Base-by-base conservation (phyloP, 1,284 basidiomycete genomes). In the Papiliotrema nemorosa region DNA sequence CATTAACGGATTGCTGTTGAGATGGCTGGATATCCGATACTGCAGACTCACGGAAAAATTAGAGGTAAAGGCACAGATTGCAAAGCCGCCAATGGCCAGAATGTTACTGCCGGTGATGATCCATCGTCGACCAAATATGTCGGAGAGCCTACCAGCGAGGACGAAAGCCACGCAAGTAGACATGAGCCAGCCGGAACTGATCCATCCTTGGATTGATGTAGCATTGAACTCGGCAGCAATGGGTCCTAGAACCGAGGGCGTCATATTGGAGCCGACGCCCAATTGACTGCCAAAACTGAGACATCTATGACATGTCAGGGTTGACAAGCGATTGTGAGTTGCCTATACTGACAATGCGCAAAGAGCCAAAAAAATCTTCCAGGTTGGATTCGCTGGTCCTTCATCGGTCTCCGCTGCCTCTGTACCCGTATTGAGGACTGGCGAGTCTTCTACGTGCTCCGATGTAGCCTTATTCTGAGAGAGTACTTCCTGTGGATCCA, bases 161-260 rank as follows among this genome's bases (percentile, higher is more conserved):
- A 48, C 37, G 27, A 48, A 48, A 7, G 36, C 46, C n/a, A 48
- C 35, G 29, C 46, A 48, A n/a, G 46, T 48, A 18, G 46, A 39
- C 36, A 48, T 4, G 6, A 48, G 27, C 46, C 46, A 48, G 3
- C 46, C 46, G 18, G 46, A 48, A 13, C 18, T 21, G 35, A 48
- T 48, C 46, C 46, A 48, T 13, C 46, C 46, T 40, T 48, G 46
- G 5, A 39, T n/a, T 24, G 36, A n/a, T 12, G 46, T 48, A 18
- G 46, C 46, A 22, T 48, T 24, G 21, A 48, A 48, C n/a, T 38
- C 46, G 3, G 34, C 46, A 21, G 46, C 46, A 26, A 48, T 48
- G 14, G 38, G n/a, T 3, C 27, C 22, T 2, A 48, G 35, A 14
- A 38, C 22, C 34, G 39, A 41, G 9, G 25, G 46, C 16, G 35